Evolutionary conservation across 2,329 filamentous ascomycete species (phyloP).

Genomic region (Epichloe gansuensis): DNA sequence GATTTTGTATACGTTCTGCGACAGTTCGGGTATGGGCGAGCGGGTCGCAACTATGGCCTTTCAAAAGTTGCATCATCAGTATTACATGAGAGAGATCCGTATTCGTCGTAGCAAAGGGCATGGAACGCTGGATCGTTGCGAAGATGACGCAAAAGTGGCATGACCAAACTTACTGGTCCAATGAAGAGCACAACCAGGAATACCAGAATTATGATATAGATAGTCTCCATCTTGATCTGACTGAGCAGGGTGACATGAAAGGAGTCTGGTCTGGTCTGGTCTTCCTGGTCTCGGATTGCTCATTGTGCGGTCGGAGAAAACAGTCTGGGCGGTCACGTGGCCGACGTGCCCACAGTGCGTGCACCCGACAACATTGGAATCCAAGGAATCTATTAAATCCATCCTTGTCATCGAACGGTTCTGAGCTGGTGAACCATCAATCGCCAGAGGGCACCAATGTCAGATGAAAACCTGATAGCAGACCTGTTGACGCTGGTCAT

Average conservation of each 20-base stretch:
- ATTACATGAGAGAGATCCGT: neutral
- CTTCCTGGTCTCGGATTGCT: no score
- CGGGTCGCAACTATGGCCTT: neutral
- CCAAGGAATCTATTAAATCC: no score
- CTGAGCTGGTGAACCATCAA: neutral
- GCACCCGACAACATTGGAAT: no score
- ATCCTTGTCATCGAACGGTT: no score
- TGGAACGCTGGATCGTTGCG: neutral
- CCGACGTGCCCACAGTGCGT: no score
- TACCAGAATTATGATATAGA: neutral
- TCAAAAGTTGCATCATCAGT: neutral
- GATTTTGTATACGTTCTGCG: constrained; percentile 25
- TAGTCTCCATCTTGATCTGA: neutral
- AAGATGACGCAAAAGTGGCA: neutral
- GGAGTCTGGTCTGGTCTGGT: neutral
- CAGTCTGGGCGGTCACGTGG: no score
- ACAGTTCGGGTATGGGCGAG: constrained; percentile 27
- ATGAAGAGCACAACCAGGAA: neutral
- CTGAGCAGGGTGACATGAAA: neutral
- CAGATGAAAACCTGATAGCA: neutral
- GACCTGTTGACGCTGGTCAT: constrained; percentile 26
- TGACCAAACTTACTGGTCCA: neutral
- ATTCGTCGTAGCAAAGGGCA: neutral
- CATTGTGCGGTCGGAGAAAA: no score
- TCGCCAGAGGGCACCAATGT: neutral